Evolutionary conservation across 495 filamentous ascomycete species (phyloP).

Genomic region (Hypomontagnella submonticulosa): DNA sequence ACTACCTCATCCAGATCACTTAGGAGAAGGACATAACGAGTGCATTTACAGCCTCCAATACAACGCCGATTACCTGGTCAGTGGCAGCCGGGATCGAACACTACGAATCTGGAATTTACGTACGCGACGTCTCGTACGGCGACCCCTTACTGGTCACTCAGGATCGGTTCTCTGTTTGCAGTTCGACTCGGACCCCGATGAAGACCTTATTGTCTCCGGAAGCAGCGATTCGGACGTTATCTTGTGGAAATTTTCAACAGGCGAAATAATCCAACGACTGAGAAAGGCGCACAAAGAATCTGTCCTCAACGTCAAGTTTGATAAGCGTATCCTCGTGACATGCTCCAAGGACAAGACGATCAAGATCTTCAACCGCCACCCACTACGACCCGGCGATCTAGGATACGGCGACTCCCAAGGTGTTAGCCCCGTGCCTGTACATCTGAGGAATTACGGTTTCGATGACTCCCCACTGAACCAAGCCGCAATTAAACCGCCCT

Average conservation of each 20-base stretch:
- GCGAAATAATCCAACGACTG: conserved; percentile 78
- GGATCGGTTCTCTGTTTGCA: conserved; percentile 95
- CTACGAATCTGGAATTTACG: conserved; percentile 91
- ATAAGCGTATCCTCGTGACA: conserved; percentile 89
- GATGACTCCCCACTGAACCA: conserved; percentile 58
- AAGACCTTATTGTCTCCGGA: conserved; percentile 92
- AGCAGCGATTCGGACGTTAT: conserved; percentile 92
- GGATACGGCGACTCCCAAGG: conserved; percentile 62
- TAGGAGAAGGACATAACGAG: conserved; percentile 86
- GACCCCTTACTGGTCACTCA: conserved; percentile 77
- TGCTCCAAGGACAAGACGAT: conserved; percentile 97
- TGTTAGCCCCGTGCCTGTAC: conserved; percentile 65
- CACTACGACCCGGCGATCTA: conserved; percentile 72
- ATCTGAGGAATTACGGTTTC: conserved; percentile 59
- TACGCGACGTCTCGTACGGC: conserved; percentile 76
- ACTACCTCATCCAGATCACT: conserved; percentile 82
- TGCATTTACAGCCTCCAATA: conserved; percentile 97
- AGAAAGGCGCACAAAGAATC: conserved; percentile 84
- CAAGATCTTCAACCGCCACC: conserved; percentile 89
- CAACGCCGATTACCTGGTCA: conserved; percentile 85
- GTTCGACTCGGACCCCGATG: conserved; percentile 89
- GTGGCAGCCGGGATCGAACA: conserved; percentile 88
- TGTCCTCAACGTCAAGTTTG: conserved; percentile 94
- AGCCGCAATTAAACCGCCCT: conserved; percentile 65
- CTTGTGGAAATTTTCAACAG: conserved; percentile 93